Evolutionary conservation across 202 grass and related monocot genomes (phyloP).

Genomic region (Carex sylvatica): DNA sequence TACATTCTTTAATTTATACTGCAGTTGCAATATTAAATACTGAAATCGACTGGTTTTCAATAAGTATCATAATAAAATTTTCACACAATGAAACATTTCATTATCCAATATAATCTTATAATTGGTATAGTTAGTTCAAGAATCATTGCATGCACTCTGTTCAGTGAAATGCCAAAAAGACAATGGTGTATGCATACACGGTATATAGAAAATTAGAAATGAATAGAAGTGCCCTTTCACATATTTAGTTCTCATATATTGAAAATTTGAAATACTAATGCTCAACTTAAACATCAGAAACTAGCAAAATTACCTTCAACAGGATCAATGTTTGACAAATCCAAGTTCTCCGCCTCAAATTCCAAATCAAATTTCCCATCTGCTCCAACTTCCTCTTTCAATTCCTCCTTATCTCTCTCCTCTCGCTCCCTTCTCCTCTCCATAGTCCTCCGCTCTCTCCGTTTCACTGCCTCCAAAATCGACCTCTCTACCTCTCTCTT

Average conservation of each 20-base stretch:
- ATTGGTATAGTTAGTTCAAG: not conserved
- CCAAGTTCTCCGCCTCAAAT: constrained; percentile 29
- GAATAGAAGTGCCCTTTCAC: not conserved
- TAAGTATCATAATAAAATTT: not conserved
- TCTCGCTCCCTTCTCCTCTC: constrained; percentile 47
- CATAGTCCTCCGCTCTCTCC: constrained; percentile 60
- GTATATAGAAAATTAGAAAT: not conserved
- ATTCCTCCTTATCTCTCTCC: constrained; percentile 20
- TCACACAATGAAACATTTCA: not conserved
- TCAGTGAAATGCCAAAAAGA: not conserved
- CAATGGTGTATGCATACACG: not conserved
- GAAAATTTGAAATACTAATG: not conserved
- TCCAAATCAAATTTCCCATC: constrained; percentile 27
- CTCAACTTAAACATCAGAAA: not conserved
- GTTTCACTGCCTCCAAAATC: constrained; percentile 64
- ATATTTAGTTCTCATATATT: not conserved
- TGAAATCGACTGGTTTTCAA: not conserved
- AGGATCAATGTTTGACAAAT: constrained; percentile 48
- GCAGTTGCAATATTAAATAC: not conserved
- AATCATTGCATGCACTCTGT: not conserved
- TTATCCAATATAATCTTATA: not conserved
- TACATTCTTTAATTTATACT: constrained; percentile 10
- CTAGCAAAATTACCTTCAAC: constrained; percentile 51
- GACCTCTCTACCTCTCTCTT: constrained; percentile 39
- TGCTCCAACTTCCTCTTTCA: not conserved